Evolutionary conservation across 345 rosid genomes (phyloP), one percentile per base, ranked within the genome.

Genomic region (Camelina sativa): DNA sequence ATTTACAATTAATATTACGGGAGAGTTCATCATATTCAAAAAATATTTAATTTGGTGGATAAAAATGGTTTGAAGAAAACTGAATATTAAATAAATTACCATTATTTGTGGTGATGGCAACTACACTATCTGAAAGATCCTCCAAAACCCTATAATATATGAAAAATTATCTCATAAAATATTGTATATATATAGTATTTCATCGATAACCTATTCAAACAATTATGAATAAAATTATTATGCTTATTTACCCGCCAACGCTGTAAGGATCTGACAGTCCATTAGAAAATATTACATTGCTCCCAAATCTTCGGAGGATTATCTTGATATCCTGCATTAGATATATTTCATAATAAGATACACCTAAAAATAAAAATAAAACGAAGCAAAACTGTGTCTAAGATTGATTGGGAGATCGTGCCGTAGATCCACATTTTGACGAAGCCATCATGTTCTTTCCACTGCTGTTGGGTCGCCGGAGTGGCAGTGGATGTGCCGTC

Each of bases 281-380:
- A 65, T 84, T 80, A 38, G 89, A 78, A 62, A 82, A 86, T 15
- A 84, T 82, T n/a, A 86, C 84, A 79, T 86, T 82, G 84, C 83
- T 84, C 40, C 78, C 87, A 63, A 86, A 86, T 53, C 62, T 75
- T 59, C 37, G 48, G 0, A 81, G 84, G 11, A 77, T 77, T 37
- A 81, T 64, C 61, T 80, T 84, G 69, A 84, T 64, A 65, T 81
- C 77, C 89, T 82, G 82, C 47, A 68, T 22, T 8, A 19, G 1
- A 40, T 20, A 54, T 47, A 57, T 40, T 40, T 40, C 32, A 10
- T 7, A 44, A 12, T 57, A 30, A 30, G 11, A 30, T 56, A 1
- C 9, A 35, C 2, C 40, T 35, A 38, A 38, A 38, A 38, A 38
- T 10, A 15, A 25, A 54, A 23, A 5, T 12, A 25, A 25, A 28